Evolutionary conservation across 805 yeast genomes (phyloP).

Genomic region (Metschnikowia drakensbergensis): DNA sequence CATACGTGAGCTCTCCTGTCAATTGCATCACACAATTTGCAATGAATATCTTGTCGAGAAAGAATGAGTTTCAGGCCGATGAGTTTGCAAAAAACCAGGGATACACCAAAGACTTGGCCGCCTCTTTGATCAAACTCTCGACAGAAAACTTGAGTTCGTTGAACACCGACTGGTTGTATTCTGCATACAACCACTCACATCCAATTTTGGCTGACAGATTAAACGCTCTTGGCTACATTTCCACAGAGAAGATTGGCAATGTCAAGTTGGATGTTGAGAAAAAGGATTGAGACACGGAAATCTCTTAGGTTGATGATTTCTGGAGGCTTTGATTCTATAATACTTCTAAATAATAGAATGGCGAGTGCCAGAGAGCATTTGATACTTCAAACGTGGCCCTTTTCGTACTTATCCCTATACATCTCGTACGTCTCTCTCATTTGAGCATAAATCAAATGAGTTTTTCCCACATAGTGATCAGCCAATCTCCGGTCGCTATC

Average conservation of each 20-base stretch:
- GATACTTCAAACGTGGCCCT: not conserved
- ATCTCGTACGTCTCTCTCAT: conserved; percentile 58
- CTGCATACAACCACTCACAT: conserved; percentile 85
- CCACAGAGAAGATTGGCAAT: conserved; percentile 35
- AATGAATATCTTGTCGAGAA: conserved; percentile 71
- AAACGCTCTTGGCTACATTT: conserved; percentile 57
- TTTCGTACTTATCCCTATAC: conserved; percentile 21
- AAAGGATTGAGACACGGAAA: not conserved
- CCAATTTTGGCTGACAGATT: conserved; percentile 91
- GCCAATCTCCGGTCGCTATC: conserved; percentile 87
- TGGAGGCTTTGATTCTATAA: too few species aligned
- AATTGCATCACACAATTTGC: conserved; percentile 64
- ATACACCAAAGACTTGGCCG: conserved; percentile 60
- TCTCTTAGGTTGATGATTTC: not conserved
- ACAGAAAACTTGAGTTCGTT: conserved; percentile 80
- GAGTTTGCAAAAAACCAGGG: conserved; percentile 76
- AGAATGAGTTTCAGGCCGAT: conserved; percentile 92
- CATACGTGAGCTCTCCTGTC: conserved; percentile 73
- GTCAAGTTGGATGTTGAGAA: conserved; percentile 16
- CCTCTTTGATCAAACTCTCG: conserved; percentile 70
- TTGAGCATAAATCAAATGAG: conserved; percentile 76
- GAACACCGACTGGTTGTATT: conserved; percentile 86
- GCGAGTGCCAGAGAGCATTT: too few species aligned
- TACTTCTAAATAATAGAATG: too few species aligned
- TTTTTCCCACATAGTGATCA: conserved; percentile 85